phyloP scores from a whole-genome alignment of 1,139 yeast genomes.

The Petasospora rhodanensis region DNA sequence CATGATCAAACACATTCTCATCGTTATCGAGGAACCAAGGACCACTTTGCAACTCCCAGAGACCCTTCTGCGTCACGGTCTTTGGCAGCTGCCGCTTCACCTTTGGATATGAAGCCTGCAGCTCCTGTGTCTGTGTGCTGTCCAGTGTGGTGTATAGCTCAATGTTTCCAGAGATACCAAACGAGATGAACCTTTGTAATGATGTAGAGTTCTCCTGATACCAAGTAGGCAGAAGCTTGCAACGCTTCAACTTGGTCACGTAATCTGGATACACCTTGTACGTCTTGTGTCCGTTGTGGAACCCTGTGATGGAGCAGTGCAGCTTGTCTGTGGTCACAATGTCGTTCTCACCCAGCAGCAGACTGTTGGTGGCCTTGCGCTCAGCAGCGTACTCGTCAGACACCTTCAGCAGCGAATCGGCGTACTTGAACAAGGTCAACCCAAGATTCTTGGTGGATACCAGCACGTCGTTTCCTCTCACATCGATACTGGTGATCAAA shows the following conservation, averaged over 20 bases:
- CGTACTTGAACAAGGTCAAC: conserved; percentile 24
- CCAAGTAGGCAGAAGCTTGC: conserved; percentile 39
- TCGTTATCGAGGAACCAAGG: conserved; percentile 15
- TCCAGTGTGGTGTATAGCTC: conserved; percentile 26
- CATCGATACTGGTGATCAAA: conserved; percentile 34
- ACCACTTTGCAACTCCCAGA: conserved; percentile 19
- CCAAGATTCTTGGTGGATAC: conserved; percentile 40
- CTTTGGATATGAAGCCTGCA: conserved; percentile 16
- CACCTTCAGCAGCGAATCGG: not conserved
- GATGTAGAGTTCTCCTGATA: conserved; percentile 5
- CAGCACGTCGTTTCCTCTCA: conserved; percentile 29
- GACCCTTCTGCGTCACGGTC: conserved; percentile 18
- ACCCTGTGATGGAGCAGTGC: conserved; percentile 36
- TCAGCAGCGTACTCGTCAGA: not conserved
- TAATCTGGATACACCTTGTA: conserved; percentile 32
- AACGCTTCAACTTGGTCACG: conserved; percentile 38
- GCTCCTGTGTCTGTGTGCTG: conserved; percentile 1
- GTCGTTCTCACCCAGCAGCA: conserved; percentile 27
- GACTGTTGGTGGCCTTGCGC: conserved; percentile 37
- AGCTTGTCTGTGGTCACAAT: conserved; percentile 39
- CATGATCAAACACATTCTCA: conserved; percentile 16
- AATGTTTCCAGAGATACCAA: conserved; percentile 50
- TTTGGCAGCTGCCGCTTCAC: not conserved
- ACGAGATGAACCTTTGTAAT: conserved; percentile 31
- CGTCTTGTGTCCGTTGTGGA: conserved; percentile 8